Evolutionary conservation across 2,329 filamentous ascomycete species (phyloP).

Genomic region (Pezicula radicicola): DNA sequence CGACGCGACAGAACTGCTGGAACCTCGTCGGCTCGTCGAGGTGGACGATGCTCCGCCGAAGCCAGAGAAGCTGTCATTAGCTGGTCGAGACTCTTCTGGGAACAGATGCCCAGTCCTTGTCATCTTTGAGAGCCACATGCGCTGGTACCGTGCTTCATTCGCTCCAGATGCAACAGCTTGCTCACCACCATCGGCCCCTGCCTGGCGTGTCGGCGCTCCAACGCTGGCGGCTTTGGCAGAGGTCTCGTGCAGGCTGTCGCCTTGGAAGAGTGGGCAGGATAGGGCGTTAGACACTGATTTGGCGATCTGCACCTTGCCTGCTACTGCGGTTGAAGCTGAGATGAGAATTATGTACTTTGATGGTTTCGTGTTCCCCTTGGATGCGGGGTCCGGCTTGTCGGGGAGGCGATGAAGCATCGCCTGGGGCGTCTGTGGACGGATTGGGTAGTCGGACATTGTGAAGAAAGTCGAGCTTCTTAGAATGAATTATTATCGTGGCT

Average conservation of each 20-base stretch:
- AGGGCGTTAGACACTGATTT: constrained; percentile 22
- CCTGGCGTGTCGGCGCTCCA: constrained; percentile 3
- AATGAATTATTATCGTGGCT: too few relatives aligned
- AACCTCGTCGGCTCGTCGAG: constrained; percentile 24
- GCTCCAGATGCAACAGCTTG: too few relatives aligned
- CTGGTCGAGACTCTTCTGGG: constrained; percentile 29
- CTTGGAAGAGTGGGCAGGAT: constrained; percentile 24
- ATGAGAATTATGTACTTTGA: constrained; percentile 27
- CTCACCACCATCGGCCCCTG: background rate
- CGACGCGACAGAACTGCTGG: constrained; percentile 18
- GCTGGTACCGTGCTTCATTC: constrained; percentile 20
- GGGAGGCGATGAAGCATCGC: constrained; percentile 23
- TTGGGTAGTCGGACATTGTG: too few relatives aligned
- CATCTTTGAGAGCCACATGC: constrained; percentile 32
- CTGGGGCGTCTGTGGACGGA: constrained; percentile 20
- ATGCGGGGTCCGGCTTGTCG: constrained; percentile 15
- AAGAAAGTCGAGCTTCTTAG: too few relatives aligned
- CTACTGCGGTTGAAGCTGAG: constrained; percentile 21
- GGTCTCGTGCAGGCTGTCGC: constrained; percentile 29
- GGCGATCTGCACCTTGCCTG: constrained; percentile 28
- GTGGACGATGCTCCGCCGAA: constrained; percentile 24
- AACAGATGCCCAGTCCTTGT: constrained; percentile 28
- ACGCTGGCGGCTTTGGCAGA: constrained; percentile 26
- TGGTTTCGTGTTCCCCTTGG: constrained; percentile 5
- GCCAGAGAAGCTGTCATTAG: constrained; percentile 26